These are phyloP conservation scores for Nicotiana sylvestris DNA, from an alignment of 257 asterid species.

Conservation along the genomic window DNA sequence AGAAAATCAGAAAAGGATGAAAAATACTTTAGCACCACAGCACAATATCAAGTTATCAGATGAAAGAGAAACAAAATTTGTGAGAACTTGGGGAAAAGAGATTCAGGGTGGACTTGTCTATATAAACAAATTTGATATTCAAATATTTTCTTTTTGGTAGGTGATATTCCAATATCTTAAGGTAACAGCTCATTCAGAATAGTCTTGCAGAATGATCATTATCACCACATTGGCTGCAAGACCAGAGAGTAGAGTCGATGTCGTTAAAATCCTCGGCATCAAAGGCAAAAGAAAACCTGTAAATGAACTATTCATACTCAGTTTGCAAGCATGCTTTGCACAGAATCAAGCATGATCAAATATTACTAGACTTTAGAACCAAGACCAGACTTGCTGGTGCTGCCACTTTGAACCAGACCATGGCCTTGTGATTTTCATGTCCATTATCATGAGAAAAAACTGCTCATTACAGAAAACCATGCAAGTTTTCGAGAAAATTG, in stretches of 20 bases:
- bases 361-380: background rate
- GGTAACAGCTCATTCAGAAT: conserved; percentile 4
- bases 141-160: background rate
- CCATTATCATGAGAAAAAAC: background rate
- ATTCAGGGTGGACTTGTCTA: background rate
- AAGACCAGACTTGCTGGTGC: background rate
- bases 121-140: conserved; percentile 3
- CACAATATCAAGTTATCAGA: background rate
- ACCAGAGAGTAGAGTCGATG: background rate
- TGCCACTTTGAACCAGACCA: background rate
- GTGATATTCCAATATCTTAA: background rate
- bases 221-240: conserved; percentile 10
- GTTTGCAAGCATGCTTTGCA: background rate
- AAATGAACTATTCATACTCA: background rate
- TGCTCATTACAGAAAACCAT: background rate
- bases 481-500: background rate
- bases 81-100: background rate
- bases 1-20: background rate
- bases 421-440: background rate
- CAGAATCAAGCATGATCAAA: background rate
- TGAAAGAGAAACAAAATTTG: conserved; percentile 5
- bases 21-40: background rate
- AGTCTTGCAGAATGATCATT: background rate
- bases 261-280: background rate
- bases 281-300: background rate